Base-by-base conservation (phyloP, 768 basidiomycete genomes). In the Suillus subaureus region DNA sequence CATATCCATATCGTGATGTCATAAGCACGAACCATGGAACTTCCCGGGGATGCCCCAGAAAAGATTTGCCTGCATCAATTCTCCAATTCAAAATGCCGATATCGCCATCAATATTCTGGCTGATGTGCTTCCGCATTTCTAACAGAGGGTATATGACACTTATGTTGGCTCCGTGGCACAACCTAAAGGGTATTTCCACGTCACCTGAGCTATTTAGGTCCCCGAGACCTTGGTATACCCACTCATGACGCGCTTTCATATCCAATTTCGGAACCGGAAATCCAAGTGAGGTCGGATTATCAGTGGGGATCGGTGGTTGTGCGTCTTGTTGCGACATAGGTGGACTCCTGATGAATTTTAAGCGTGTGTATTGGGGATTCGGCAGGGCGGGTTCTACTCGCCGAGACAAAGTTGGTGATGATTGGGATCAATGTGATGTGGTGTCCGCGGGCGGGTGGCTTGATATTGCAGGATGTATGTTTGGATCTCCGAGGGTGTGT, bases 141-240 rank as follows among this genome's bases (percentile, higher is more conserved):
- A 65, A 16, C 31, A 28, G 3, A 42, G 61, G 43, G 16, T 52
- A 52, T 52, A 52, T 33, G 33, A 31, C 13, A 33, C 12, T 12
- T 12, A 47, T 61, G 51, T 35, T 51, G 61, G 45, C 33, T 37
- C 49, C 49, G 54, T 52, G 9, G 18, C 8, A 21, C 62, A 64
- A 39, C 62, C 52, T 63, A 66, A 51, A n/a, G 62, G 49, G 39
- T 66, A 63, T 63, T 64, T 56, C 65, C 62, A 63, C 54, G 40
- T 63, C 47, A 63, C 45, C 43, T 66, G 65, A 61, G 65, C 16
- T 13, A 15, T 2, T 26, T 21, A 43, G 37, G 21, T 52, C 47
- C 39, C 62, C 65, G 35, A 66, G 37, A 28, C 3, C 9, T 52
- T 18, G 51, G 55, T 47, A 51, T n/a, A 55, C 28, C 49, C 62